Base-by-base conservation (phyloP, 495 filamentous ascomycete genomes). In the Rhizodiscina lignyota region DNA sequence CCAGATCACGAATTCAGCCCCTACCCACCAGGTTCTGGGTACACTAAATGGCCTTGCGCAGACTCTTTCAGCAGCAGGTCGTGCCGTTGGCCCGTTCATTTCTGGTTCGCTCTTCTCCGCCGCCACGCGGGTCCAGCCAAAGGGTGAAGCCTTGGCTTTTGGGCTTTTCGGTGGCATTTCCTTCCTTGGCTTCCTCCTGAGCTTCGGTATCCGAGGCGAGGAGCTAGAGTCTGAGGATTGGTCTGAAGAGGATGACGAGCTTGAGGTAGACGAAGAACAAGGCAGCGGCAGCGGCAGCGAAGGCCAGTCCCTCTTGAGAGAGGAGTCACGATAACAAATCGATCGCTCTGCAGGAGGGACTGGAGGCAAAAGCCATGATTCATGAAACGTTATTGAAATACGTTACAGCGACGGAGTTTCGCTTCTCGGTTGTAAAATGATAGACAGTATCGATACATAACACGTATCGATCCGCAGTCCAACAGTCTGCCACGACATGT, bases 41-140 rank as follows among this genome's bases (percentile, higher is more conserved):
- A 86, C 80, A 1, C 61, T 97, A 20, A 94, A 96, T 42, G 89
- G 89, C 20, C 73, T 97, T 15, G 89, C 89, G 2, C 89, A 97
- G 55, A 91, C 84, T 0, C 70, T 97, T 2, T 89, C 83, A 5
- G 89, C 91, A 0, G 87, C 80, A 1, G 89, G 89, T 17, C 72
- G 89, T 32, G 83, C 87, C 21, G 66, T 81, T 0, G 91, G 89
- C 0, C 89, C 89, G 0, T 85, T 96, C 51, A 56, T 94, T 3
- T 83, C 82, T 0, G 89, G 89, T 1, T 71, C 73, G 2, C 58
- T 97, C 0, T 96, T 91, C 52, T 77, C 83, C 0, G 54, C 81
- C 1, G 70, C 77, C 0, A 73, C 71, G 0, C 60, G 67, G 18
- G 62, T 92, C 21, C 54, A 65, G 12, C 76, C 74, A 1, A 87